Percentiles rank a stretch among this genome's conserved stretches.
Conservation (phyloP, 2,329 filamentous ascomycete genomes). For the Pseudogymnoascus sp. region DNA sequence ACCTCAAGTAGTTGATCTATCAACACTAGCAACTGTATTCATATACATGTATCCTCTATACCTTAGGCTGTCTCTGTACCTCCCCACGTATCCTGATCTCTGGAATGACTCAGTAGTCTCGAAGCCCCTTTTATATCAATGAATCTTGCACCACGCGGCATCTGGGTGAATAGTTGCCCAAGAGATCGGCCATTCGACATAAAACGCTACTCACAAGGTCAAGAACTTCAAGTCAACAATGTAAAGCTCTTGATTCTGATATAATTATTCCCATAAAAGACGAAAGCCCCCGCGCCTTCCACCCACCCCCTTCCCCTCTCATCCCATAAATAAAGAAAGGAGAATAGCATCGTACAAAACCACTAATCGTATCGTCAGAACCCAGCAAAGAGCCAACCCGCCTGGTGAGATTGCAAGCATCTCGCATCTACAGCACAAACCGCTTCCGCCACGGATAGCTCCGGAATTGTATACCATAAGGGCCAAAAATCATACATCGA, state of each 20-base stretch:
- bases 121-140: background rate
- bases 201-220: background rate
- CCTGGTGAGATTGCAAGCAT: background rate
- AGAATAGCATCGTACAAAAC: background rate
- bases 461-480: constrained; percentile 8
- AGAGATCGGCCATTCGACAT: too few species aligned
- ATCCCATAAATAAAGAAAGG: background rate
- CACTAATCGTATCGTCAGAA: background rate
- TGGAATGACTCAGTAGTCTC: background rate
- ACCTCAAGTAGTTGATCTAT: background rate
- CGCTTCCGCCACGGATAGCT: background rate
- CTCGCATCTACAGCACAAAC: background rate
- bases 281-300: background rate
- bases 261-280: background rate
- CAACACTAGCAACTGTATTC: background rate
- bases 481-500: constrained; percentile 5
- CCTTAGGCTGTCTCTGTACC: background rate
- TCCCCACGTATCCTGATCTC: too few species aligned
- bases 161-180: background rate
- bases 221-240: background rate
- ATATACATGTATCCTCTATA: background rate
- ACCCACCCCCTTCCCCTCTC: background rate
- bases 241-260: constrained; percentile 1
- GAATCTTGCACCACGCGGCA: background rate
- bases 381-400: background rate